These are phyloP conservation scores for Vitellaria paradoxa DNA, from an alignment of 179 eudicot genomes.

Conservation along the genomic window DNA sequence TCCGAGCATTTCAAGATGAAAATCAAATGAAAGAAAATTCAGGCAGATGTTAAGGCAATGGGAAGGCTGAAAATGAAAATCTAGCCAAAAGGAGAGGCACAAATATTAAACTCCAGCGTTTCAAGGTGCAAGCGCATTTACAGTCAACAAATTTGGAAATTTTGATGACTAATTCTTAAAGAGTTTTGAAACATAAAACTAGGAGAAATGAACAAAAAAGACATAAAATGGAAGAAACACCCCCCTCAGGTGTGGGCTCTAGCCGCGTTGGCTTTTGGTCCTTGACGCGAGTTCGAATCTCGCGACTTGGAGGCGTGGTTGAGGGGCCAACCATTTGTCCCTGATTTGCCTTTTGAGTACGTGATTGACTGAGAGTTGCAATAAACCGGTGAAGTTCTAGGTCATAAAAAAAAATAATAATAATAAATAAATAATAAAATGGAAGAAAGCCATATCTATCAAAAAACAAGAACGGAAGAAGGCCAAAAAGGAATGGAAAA, in stretches of 20 bases:
- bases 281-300: too few species aligned
- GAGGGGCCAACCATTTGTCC: too few species aligned
- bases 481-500: not conserved
- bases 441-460: not conserved
- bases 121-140: not conserved
- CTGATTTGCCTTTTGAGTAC: too few species aligned
- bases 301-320: too few species aligned
- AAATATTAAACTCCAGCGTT: not conserved
- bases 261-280: too few species aligned
- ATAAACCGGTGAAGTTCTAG: too few species aligned
- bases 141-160: constrained; percentile 1
- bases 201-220: not conserved
- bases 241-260: too few species aligned
- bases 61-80: not conserved
- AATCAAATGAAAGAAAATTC: not conserved
- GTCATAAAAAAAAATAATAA: too few species aligned
- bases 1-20: not conserved
- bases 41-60: not conserved
- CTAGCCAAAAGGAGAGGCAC: not conserved
- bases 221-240: not conserved
- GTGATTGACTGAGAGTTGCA: too few species aligned
- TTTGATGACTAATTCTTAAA: not conserved
- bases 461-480: too few species aligned
- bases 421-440: too few species aligned
- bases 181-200: not conserved